Base-by-base conservation (phyloP, 305 asterid genomes). In the Nicotiana rustica region DNA sequence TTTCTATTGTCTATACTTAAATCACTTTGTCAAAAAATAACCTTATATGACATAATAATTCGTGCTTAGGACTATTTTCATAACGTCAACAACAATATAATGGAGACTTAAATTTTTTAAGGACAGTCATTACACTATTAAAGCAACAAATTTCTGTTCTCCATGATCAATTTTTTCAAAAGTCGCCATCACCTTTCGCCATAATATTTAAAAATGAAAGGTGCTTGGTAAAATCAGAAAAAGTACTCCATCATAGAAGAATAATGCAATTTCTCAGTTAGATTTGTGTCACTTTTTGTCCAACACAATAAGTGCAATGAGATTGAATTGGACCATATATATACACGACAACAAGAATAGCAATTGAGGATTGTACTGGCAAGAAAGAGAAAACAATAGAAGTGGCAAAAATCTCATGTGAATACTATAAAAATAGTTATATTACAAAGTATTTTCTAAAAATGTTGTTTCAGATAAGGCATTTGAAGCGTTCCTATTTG, bases 361-460 rank as follows among this genome's bases (percentile, higher is more conserved):
- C 15, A 61, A 19, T n/a, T 18, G 33, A 19, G 67, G 67, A 19
- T 10, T 49, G 57, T 49, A 49, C 14, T 49, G 12, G 8, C 35
- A 10, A 21, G 3, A 25, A 25, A 25, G 15, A 15, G 38, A 64
- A 25, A 64, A 64, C 13, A 64, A 12, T 10, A 25, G 17, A 64
- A 64, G 6, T 64, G 15, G 38, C 38, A 25, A 25, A 62, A 21
- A 19, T 25, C 17, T 10, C 29, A 21, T 64, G 68, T 64, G 25
- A 64, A 64, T 21, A 17, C 15, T 36, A 67, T 67, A 68, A 68
- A 68, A 68, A 36, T 68, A 68, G 31, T 68, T 52, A 67, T 35
- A 4, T 25, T 68, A 68, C 17, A 68, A 68, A 1, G 5, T 29
- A 25, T 9, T 65, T 65, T 29, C 70, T 65, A 31, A 3, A 65